A percentile compares a stretch with the other conserved stretches of the same genome.
These are phyloP conservation scores for Coriolopsis trogii DNA, from an alignment of 1,284 basidiomycete genomes.

Conservation along the genomic window DNA sequence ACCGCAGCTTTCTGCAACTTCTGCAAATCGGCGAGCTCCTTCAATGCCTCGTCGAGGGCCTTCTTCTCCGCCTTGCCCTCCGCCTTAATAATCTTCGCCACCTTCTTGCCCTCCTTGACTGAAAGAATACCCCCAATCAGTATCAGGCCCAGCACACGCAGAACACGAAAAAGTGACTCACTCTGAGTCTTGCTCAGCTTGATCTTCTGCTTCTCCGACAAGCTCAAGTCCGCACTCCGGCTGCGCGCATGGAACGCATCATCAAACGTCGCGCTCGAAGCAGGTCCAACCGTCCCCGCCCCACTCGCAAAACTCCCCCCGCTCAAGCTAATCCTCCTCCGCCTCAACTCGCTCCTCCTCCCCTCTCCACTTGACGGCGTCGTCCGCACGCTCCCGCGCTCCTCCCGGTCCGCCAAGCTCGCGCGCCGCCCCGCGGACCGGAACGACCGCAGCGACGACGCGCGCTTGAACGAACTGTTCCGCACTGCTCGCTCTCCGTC, in stretches of 20 bases:
- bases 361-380: conserved; percentile 22
- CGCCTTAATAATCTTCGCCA: conserved; percentile 55
- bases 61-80: conserved; percentile 57
- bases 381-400: conserved; percentile 25
- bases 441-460: conserved; percentile 32
- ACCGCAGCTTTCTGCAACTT: conserved; percentile 53
- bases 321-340: conserved; percentile 35
- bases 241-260: conserved; percentile 40
- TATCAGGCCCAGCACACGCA: neutral
- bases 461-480: conserved; percentile 19
- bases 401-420: conserved; percentile 5
- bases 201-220: conserved; percentile 48
- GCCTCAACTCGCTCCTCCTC: conserved; percentile 34
- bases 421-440: conserved; percentile 13
- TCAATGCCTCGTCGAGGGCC: conserved; percentile 47
- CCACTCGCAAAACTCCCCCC: conserved; percentile 53
- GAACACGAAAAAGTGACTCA: conserved; percentile 30
- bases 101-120: conserved; percentile 51
- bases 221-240: conserved; percentile 43
- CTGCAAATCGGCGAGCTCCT: conserved; percentile 56
- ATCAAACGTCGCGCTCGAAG: conserved; percentile 37
- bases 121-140: neutral
- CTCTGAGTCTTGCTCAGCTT: conserved; percentile 51
- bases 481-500: conserved; percentile 1
- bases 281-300: conserved; percentile 48